Conservation (phyloP, 495 filamentous ascomycete genomes). For the Penicillium steckii region DNA sequence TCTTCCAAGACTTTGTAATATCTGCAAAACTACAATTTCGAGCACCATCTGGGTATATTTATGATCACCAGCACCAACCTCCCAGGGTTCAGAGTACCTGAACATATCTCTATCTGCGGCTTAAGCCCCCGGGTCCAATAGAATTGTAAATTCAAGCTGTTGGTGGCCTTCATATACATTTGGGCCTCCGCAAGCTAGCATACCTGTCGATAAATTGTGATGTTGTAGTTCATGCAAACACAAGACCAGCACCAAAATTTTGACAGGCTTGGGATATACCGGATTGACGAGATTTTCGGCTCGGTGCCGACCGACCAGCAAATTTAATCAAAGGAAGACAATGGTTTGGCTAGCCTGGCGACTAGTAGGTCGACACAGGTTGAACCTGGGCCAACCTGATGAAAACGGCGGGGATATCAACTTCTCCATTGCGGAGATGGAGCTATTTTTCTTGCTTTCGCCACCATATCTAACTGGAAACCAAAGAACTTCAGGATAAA, state of each 20-base stretch:
- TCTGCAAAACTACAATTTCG: too few relatives aligned
- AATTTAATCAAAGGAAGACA: not conserved
- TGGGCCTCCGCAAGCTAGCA: not conserved
- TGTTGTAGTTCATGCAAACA: not conserved
- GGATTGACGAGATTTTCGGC: not conserved
- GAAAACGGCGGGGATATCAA: not conserved
- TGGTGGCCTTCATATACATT: not conserved
- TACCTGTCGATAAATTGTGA: slow-evolving; percentile 7
- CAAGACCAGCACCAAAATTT: slow-evolving; percentile 1
- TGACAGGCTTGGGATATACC: not conserved
- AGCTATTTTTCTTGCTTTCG: too few relatives aligned
- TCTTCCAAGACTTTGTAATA: too few relatives aligned
- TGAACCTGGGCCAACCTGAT: not conserved
- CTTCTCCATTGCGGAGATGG: too few relatives aligned
- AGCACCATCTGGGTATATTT: too few relatives aligned
- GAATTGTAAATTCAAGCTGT: too few relatives aligned
- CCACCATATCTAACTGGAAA: too few relatives aligned
- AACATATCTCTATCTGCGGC: too few relatives aligned
- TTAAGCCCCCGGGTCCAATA: too few relatives aligned
- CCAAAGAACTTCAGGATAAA: too few relatives aligned
- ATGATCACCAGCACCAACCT: slow-evolving; percentile 59
- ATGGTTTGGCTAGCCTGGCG: slow-evolving; percentile 4
- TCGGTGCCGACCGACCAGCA: not conserved
- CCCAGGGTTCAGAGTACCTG: too few relatives aligned
- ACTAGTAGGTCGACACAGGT: too few relatives aligned